Evolutionary conservation across 2,329 filamentous ascomycete species (phyloP).

Genomic region (Talaromyces islandicus): DNA sequence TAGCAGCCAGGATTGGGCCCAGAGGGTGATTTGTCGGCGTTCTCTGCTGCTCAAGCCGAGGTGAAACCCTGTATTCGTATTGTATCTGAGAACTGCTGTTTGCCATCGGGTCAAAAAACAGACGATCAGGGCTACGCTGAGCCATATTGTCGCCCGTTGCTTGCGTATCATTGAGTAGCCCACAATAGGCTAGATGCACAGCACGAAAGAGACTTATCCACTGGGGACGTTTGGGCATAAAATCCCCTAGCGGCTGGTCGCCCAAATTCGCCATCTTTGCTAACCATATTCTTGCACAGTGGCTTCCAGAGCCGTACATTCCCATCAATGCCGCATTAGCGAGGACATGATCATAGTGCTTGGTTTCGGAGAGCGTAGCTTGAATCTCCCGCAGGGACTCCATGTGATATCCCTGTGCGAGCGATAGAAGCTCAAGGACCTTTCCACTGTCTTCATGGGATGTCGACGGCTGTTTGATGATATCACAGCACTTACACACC

Average conservation of each 20-base stretch:
- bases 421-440: conserved; percentile 13
- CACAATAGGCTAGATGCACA: conserved; percentile 28
- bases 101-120: background rate
- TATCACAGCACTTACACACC: conserved; percentile 24
- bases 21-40: background rate
- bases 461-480: background rate
- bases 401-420: conserved; percentile 35
- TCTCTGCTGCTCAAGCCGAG: background rate
- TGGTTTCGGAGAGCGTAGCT: conserved; percentile 22
- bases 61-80: background rate
- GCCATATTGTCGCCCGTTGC: background rate
- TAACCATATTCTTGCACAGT: conserved; percentile 31
- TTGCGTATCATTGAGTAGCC: conserved; percentile 19
- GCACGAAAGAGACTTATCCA: conserved; percentile 36
- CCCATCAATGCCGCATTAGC: conserved; percentile 40
- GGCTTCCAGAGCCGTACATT: conserved; percentile 35
- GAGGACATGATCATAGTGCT: conserved; percentile 30
- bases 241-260: conserved; percentile 15
- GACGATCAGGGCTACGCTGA: background rate
- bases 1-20: conserved; percentile 1
- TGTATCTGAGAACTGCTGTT: background rate
- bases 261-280: conserved; percentile 17
- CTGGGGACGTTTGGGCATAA: conserved; percentile 28
- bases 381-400: conserved; percentile 35
- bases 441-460: conserved; percentile 23